A percentile compares a stretch with the other conserved stretches of the same genome.
Evolutionary conservation across 805 yeast genomes (phyloP).

Genomic region (Candida taoyuanica): DNA sequence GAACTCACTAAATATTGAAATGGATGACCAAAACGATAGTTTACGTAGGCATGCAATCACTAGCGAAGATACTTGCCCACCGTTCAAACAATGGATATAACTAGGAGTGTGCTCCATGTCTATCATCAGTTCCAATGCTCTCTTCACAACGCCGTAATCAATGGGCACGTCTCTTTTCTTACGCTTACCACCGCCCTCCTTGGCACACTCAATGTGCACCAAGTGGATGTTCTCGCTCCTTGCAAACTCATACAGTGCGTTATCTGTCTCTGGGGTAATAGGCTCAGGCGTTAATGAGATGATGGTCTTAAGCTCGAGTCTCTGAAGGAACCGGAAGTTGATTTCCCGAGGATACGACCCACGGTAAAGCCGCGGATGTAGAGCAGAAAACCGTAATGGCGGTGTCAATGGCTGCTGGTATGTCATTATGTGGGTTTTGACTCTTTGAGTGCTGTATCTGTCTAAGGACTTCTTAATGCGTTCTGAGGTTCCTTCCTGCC

Average conservation of each 20-base stretch:
- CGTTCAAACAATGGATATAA: constrained; percentile 84
- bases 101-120: constrained; percentile 61
- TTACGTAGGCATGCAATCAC: constrained; percentile 84
- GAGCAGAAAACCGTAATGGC: constrained; percentile 72
- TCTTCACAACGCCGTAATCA: constrained; percentile 55
- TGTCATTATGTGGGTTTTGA: constrained; percentile 1
- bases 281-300: constrained; percentile 79
- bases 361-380: constrained; percentile 67
- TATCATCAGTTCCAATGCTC: constrained; percentile 57
- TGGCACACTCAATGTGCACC: constrained; percentile 64
- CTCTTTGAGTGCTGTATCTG: too few relatives aligned
- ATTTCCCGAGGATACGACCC: constrained; percentile 85
- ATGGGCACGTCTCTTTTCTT: constrained; percentile 83
- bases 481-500: too few relatives aligned
- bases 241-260: constrained; percentile 48
- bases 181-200: constrained; percentile 51
- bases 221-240: constrained; percentile 47
- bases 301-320: constrained; percentile 64
- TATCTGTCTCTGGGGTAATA: constrained; percentile 49
- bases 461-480: too few relatives aligned
- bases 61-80: constrained; percentile 81
- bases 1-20: constrained; percentile 83
- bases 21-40: constrained; percentile 81
- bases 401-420: constrained; percentile 42
- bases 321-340: constrained; percentile 61